phyloP scores from a whole-genome alignment of 2,329 filamentous ascomycete genomes.

The Massarina eburnea region DNA sequence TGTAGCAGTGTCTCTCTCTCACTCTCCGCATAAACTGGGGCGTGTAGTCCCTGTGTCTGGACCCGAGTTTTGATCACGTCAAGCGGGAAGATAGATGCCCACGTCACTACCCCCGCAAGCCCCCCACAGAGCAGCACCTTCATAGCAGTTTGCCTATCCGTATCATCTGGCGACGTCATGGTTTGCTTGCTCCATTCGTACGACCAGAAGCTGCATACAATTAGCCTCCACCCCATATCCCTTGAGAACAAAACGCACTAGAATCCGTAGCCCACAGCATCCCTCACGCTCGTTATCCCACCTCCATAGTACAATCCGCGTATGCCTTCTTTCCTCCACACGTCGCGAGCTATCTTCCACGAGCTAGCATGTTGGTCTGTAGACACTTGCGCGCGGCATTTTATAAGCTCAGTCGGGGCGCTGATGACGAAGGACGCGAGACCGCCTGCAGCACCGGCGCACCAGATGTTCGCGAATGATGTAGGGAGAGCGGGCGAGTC shows the following conservation, averaged over 20 bases:
- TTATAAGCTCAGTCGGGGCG: conserved; percentile 86
- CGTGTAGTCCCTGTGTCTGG: conserved; percentile 67
- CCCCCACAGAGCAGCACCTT: conserved; percentile 82
- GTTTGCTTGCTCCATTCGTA: conserved; percentile 75
- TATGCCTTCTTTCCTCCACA: conserved; percentile 61
- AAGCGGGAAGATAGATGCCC: conserved; percentile 86
- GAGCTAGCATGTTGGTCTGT: conserved; percentile 49
- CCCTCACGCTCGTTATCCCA: conserved; percentile 75
- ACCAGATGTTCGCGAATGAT: conserved; percentile 69
- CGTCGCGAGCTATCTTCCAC: conserved; percentile 64
- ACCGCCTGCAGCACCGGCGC: conserved; percentile 79
- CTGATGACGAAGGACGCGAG: conserved; percentile 84
- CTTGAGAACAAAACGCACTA: conserved; percentile 58
- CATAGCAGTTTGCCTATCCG: conserved; percentile 54
- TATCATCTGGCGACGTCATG: conserved; percentile 51
- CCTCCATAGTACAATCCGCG: conserved; percentile 81
- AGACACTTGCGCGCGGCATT: conserved; percentile 80
- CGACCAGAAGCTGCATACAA: conserved; percentile 71
- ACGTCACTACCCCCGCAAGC: conserved; percentile 82
- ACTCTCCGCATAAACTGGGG: conserved; percentile 5
- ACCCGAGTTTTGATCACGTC: conserved; percentile 91
- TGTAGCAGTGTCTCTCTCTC: conserved; percentile 27
- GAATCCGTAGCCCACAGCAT: conserved; percentile 93
- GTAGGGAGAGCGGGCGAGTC: conserved; percentile 24
- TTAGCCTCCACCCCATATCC: not conserved